Evolutionary conservation across 108 stramenopile species (phyloP).

Genomic region (Aurantiochytrium sp.): DNA sequence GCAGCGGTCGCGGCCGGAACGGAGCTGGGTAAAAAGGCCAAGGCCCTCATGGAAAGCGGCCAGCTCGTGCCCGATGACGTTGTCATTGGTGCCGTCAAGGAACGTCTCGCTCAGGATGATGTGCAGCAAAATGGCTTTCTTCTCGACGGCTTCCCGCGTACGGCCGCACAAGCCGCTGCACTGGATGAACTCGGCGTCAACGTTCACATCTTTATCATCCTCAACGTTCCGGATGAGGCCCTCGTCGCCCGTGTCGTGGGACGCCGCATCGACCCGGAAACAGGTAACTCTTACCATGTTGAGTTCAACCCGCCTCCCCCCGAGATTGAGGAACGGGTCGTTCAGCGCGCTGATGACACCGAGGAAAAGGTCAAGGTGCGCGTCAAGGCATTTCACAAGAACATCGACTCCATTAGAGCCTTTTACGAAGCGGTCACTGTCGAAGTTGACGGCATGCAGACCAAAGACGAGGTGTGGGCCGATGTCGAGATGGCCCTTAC

Average conservation of each 20-base stretch:
- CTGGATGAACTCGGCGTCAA: conserved; percentile 63
- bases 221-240: conserved; percentile 84
- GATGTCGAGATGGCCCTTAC: conserved; percentile 55
- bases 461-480: conserved; percentile 76
- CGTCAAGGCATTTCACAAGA: conserved; percentile 72
- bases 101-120: conserved; percentile 70
- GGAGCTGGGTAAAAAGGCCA: conserved; percentile 54
- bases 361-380: conserved; percentile 88
- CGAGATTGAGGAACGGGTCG: conserved; percentile 54
- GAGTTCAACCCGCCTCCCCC: conserved; percentile 75
- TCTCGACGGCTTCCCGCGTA: conserved; percentile 94
- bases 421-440: conserved; percentile 80
- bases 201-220: conserved; percentile 78
- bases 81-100: conserved; percentile 67
- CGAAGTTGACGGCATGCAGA: conserved; percentile 77
- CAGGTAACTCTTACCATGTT: conserved; percentile 92
- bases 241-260: conserved; percentile 89
- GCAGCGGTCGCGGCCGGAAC: conserved; percentile 20
- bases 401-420: conserved; percentile 84
- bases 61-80: conserved; percentile 90
- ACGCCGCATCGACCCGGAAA: conserved; percentile 85
- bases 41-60: conserved; percentile 81
- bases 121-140: conserved; percentile 81
- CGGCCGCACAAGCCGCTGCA: conserved; percentile 80
- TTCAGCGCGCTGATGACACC: conserved; percentile 88